Conservation (phyloP, 2,329 filamentous ascomycete species). For the Monosporascus sp. region DNA sequence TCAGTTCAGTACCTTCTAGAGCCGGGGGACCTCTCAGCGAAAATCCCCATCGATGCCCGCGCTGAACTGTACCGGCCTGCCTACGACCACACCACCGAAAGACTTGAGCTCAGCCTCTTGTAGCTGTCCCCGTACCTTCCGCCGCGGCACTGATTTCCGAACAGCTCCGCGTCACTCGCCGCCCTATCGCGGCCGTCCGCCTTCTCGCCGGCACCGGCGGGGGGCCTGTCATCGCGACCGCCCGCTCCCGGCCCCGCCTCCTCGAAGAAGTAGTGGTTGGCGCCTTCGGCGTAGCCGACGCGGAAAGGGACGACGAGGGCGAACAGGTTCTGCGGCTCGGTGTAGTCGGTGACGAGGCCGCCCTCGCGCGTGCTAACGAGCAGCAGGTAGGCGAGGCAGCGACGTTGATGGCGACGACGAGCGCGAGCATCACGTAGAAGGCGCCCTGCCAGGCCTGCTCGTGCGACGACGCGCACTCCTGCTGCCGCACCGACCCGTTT, state of each 20-base stretch:
- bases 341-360: constrained; percentile 70
- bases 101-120: constrained; percentile 16
- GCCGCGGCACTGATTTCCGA: not conserved
- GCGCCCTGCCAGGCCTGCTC: constrained; percentile 53
- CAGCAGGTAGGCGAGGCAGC: constrained; percentile 61
- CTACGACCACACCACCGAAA: constrained; percentile 9
- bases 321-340: constrained; percentile 72
- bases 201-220: not conserved
- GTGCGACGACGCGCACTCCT: constrained; percentile 67
- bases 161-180: constrained; percentile 10
- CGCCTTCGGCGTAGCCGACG: constrained; percentile 16
- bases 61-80: not conserved
- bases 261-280: constrained; percentile 27
- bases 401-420: constrained; percentile 63
- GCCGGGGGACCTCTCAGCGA: too few relatives aligned
- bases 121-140: constrained; percentile 12
- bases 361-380: constrained; percentile 42
- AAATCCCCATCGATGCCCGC: too few relatives aligned
- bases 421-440: constrained; percentile 61
- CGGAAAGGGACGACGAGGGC: constrained; percentile 29
- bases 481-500: constrained; percentile 56
- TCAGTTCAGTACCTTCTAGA: too few relatives aligned
- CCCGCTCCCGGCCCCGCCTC: constrained; percentile 7
- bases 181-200: not conserved
- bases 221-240: not conserved